These are phyloP conservation scores for Flaveria bidentis DNA, from an alignment of 129 eudicot species.

Conservation along the genomic window DNA sequence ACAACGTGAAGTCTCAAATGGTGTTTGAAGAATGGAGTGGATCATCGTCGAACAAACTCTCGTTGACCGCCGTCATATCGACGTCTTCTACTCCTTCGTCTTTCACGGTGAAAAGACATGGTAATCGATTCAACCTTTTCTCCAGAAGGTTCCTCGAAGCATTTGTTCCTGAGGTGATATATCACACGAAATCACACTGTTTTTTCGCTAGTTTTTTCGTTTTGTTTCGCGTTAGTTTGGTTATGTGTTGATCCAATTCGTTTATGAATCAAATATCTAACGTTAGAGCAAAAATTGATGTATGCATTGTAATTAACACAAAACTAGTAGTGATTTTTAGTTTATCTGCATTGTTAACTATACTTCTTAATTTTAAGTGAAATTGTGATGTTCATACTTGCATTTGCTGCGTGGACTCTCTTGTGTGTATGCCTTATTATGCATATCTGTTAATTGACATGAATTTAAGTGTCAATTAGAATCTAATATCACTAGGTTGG, in stretches of 20 bases:
- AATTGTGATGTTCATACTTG: slow-evolving; percentile 10
- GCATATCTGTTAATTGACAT: slow-evolving; percentile 3
- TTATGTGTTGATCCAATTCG: neutral
- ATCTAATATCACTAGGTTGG: slow-evolving; percentile 3
- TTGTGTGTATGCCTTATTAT: slow-evolving; percentile 22
- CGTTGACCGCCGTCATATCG: slow-evolving; percentile 67
- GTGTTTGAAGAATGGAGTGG: slow-evolving; percentile 82
- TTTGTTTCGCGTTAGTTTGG: slow-evolving; percentile 9
- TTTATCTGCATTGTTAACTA: neutral
- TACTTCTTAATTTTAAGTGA: slow-evolving; percentile 5
- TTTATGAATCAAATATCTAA: neutral
- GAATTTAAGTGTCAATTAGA: slow-evolving; percentile 3
- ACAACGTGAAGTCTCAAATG: slow-evolving; percentile 28
- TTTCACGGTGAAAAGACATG: slow-evolving; percentile 39
- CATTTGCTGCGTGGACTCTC: neutral
- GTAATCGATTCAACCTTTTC: slow-evolving; percentile 58
- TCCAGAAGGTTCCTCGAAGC: slow-evolving; percentile 68
- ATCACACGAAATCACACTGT: neutral
- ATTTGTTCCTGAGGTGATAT: slow-evolving; percentile 87
- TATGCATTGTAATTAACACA: neutral
- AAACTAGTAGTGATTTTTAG: neutral
- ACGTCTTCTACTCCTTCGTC: slow-evolving; percentile 42
- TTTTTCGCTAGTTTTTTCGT: slow-evolving; percentile 1
- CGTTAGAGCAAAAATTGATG: neutral
- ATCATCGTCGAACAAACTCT: slow-evolving; percentile 59